A percentile compares a stretch with the other conserved stretches of the same genome.
Conservation (phyloP, 169 alveolate genomes). For the Cryptosporidium meleagridis region DNA sequence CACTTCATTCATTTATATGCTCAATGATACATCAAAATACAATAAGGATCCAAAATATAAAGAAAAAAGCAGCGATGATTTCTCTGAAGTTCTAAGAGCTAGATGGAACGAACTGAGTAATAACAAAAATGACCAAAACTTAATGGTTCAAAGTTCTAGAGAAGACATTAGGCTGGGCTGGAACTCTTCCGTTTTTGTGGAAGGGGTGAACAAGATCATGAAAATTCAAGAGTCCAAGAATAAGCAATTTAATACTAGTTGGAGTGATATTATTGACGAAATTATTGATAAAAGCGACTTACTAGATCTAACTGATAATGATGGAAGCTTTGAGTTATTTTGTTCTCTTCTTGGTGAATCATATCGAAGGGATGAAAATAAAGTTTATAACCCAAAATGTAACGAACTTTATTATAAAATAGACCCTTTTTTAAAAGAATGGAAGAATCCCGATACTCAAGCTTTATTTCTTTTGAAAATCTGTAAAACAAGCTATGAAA, state of each 20-base stretch:
- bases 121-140: conserved; percentile 13
- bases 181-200: conserved; percentile 60
- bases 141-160: not conserved
- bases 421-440: conserved; percentile 50
- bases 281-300: conserved; percentile 7
- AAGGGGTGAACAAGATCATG: conserved; percentile 32
- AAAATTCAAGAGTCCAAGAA: not conserved
- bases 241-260: not conserved
- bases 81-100: conserved; percentile 61
- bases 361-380: conserved; percentile 36
- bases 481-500: conserved; percentile 33
- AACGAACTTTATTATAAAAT: conserved; percentile 34
- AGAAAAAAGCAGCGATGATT: not conserved
- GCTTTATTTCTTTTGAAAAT: conserved; percentile 44
- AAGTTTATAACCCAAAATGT: not conserved
- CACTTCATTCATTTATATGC: conserved; percentile 30
- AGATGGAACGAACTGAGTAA: conserved; percentile 68
- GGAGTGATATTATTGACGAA: conserved; percentile 27
- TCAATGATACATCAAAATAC: conserved; percentile 42
- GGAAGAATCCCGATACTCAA: conserved; percentile 36
- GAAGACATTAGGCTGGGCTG: conserved; percentile 28
- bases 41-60: not conserved
- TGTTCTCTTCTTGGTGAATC: conserved; percentile 42
- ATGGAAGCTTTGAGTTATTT: conserved; percentile 62
- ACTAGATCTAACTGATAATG: conserved; percentile 32